Conservation (phyloP, 441 rosid species). For the Populus hybrid region DNA sequence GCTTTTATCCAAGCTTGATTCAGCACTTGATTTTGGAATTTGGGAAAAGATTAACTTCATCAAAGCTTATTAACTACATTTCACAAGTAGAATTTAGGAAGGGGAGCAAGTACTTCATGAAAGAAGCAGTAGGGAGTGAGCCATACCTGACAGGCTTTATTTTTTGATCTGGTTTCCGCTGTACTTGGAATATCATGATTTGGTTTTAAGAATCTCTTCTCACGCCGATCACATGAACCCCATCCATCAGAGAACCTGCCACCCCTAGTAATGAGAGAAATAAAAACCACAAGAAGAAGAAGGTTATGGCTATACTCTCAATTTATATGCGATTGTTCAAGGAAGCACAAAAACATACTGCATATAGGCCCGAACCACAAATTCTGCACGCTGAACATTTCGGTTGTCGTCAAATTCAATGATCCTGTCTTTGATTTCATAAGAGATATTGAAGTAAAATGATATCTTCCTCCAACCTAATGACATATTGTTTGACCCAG, state of each 20-base stretch:
- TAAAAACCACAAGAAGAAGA: neutral
- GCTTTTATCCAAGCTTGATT: neutral
- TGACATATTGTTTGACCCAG: constrained; percentile 10
- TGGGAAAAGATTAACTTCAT: neutral
- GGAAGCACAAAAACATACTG: constrained; percentile 53
- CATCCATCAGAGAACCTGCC: constrained; percentile 93
- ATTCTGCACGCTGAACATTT: constrained; percentile 90
- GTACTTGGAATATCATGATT: constrained; percentile 92
- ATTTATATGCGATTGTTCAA: neutral
- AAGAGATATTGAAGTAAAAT: constrained; percentile 84
- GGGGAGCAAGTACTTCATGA: neutral
- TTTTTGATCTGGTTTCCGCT: constrained; percentile 94
- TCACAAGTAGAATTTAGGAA: neutral
- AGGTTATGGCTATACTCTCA: neutral
- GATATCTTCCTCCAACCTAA: constrained; percentile 97
- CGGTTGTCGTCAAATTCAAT: constrained; percentile 85
- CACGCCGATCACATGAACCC: constrained; percentile 92
- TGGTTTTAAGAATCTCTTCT: constrained; percentile 82
- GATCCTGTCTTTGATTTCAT: constrained; percentile 79
- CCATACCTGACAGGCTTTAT: constrained; percentile 84
- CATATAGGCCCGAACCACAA: constrained; percentile 80
- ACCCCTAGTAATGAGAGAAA: constrained; percentile 46
- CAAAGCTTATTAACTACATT: neutral
- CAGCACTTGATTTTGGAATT: neutral
- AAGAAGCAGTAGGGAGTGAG: constrained; percentile 8